phyloP scores from a whole-genome alignment of 2,329 filamentous ascomycete species.

The Lachnellula occidentalis region DNA sequence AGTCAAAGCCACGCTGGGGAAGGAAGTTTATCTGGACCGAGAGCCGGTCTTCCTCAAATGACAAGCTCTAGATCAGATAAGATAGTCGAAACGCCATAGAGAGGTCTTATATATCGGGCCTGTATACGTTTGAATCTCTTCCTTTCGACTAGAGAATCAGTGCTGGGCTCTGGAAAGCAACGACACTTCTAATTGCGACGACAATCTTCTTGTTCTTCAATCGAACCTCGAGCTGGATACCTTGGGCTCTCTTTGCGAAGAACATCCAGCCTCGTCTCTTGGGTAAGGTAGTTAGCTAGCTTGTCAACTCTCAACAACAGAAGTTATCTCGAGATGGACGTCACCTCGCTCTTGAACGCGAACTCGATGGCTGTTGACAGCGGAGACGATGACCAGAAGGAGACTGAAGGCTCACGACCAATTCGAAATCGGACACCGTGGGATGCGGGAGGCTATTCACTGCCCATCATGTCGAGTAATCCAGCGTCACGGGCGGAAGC shows the following conservation, averaged over 20 bases:
- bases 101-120: conserved; percentile 22
- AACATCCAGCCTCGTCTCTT: background rate
- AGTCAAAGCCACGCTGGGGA: conserved; percentile 23
- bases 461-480: conserved; percentile 25
- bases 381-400: conserved; percentile 18
- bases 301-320: background rate
- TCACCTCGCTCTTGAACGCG: conserved; percentile 30
- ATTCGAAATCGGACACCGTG: conserved; percentile 31
- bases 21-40: conserved; percentile 25
- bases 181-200: conserved; percentile 21
- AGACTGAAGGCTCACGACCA: conserved; percentile 12
- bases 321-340: conserved; percentile 26
- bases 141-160: conserved; percentile 15
- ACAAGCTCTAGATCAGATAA: conserved; percentile 21
- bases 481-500: conserved; percentile 12
- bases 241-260: conserved; percentile 5
- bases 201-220: background rate
- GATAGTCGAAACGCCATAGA: conserved; percentile 25
- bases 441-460: conserved; percentile 33
- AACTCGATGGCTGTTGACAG: conserved; percentile 22
- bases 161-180: conserved; percentile 17
- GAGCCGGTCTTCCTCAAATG: conserved; percentile 18
- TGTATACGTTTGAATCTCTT: conserved; percentile 21
- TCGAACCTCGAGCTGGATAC: conserved; percentile 8
- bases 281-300: background rate